Evolutionary conservation across 371 early-diverging fungal genomes (phyloP).

Genomic region (Mucor circinelloides): DNA sequence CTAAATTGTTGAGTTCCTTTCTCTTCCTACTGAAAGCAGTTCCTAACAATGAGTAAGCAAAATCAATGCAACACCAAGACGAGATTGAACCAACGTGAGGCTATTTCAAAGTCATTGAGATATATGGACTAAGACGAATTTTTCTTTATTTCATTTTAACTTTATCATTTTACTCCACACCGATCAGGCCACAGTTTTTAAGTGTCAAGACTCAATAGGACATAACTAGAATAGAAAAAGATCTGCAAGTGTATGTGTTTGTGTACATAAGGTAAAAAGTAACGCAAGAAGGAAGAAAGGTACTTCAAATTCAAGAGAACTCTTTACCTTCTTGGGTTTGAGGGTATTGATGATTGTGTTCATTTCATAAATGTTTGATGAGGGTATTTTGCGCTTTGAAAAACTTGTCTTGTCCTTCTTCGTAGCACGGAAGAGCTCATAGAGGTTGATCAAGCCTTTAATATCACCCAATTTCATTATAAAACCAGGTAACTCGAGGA

Average conservation of each 20-base stretch:
- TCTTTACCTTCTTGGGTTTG: constrained; percentile 18
- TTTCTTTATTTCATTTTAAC: too few relatives aligned
- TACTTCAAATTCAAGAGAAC: constrained; percentile 15
- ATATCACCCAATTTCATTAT: constrained; percentile 14
- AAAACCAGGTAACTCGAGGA: constrained; percentile 4
- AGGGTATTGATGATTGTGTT: constrained; percentile 15
- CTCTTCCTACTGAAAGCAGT: too few relatives aligned
- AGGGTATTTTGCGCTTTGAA: constrained; percentile 12
- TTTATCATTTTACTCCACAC: too few relatives aligned
- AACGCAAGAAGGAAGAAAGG: constrained; percentile 9
- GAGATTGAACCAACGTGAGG: too few relatives aligned
- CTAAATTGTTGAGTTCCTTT: too few relatives aligned
- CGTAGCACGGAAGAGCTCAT: constrained; percentile 2
- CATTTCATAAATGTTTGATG: constrained; percentile 21
- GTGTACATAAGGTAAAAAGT: constrained; percentile 1
- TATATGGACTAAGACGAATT: too few relatives aligned
- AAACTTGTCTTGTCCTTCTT: not conserved
- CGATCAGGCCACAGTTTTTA: constrained; percentile 10
- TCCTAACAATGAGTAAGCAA: too few relatives aligned
- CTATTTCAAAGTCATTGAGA: too few relatives aligned
- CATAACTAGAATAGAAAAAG: constrained; percentile 15
- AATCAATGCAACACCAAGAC: too few relatives aligned
- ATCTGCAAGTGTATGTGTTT: not conserved
- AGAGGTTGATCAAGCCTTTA: constrained; percentile 5
- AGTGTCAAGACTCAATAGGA: constrained; percentile 16